Evolutionary conservation across 2,329 filamentous ascomycete genomes (phyloP).

Genomic region (Trichoderma arundinaceum): DNA sequence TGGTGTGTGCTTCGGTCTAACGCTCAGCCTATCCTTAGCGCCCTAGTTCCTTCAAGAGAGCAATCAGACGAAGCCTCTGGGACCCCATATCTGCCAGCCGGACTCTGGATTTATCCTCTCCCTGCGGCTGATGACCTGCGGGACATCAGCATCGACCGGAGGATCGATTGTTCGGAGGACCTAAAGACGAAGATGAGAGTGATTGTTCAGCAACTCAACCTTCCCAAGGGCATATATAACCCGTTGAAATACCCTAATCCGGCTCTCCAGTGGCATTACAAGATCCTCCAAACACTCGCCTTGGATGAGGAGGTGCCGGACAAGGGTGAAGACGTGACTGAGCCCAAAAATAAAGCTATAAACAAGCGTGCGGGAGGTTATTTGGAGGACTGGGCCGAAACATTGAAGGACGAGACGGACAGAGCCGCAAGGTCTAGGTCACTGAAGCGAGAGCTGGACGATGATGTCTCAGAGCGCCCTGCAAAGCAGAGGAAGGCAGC

Average conservation of each 20-base stretch:
- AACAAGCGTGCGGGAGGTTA: slow-evolving; percentile 84
- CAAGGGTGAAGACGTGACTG: slow-evolving; percentile 73
- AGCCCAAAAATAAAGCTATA: slow-evolving; percentile 86
- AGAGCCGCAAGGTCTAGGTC: slow-evolving; percentile 47
- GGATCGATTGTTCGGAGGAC: slow-evolving; percentile 64
- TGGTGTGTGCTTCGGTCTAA: slow-evolving; percentile 90
- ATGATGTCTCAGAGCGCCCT: slow-evolving; percentile 49
- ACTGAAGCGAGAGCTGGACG: slow-evolving; percentile 58
- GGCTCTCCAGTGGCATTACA: slow-evolving; percentile 95
- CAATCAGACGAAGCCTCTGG: slow-evolving; percentile 67
- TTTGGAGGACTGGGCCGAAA: slow-evolving; percentile 75
- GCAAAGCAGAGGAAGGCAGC: slow-evolving; percentile 53
- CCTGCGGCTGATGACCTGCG: slow-evolving; percentile 91
- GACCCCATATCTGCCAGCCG: slow-evolving; percentile 75
- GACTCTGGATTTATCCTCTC: slow-evolving; percentile 86
- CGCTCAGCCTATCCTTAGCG: slow-evolving; percentile 77
- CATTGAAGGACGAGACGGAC: slow-evolving; percentile 63
- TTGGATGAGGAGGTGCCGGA: slow-evolving; percentile 89
- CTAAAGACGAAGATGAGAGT: slow-evolving; percentile 82
- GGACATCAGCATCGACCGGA: slow-evolving; percentile 66
- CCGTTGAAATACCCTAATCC: slow-evolving; percentile 90
- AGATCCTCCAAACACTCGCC: slow-evolving; percentile 87
- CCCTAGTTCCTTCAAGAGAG: slow-evolving; percentile 77
- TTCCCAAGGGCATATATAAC: slow-evolving; percentile 85
- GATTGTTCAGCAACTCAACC: slow-evolving; percentile 82